Evolutionary conservation across 2,329 filamentous ascomycete genomes (phyloP).

Genomic region (Beauveria australis): DNA sequence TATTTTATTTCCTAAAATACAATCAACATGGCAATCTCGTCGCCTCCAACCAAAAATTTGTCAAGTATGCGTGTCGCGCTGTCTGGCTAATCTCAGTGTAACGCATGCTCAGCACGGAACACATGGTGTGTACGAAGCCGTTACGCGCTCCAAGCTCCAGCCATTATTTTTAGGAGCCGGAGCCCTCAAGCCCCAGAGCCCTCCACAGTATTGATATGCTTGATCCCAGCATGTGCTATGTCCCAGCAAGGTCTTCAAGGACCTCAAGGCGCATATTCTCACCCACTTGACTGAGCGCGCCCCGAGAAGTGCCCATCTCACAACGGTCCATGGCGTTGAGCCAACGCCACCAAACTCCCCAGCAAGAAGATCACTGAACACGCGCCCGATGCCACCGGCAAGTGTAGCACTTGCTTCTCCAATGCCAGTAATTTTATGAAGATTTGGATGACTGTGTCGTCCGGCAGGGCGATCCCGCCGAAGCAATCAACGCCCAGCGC

Average conservation of each 20-base stretch:
- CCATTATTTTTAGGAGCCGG: too few species aligned
- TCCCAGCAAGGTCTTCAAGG: conserved; percentile 71
- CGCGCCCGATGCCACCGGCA: conserved; percentile 74
- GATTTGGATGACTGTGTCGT: conserved; percentile 77
- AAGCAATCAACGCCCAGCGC: conserved; percentile 59
- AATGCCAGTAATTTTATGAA: conserved; percentile 97
- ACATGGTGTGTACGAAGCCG: too few species aligned
- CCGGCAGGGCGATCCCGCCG: conserved; percentile 61
- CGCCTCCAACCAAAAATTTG: too few species aligned
- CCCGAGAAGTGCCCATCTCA: conserved; percentile 90
- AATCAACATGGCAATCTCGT: too few species aligned
- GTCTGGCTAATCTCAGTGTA: too few species aligned
- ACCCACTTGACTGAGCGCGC: conserved; percentile 75
- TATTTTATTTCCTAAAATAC: too few species aligned
- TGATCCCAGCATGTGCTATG: too few species aligned
- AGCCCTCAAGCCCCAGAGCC: too few species aligned
- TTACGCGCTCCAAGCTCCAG: too few species aligned
- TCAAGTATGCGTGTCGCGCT: too few species aligned
- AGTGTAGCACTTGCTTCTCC: conserved; percentile 92
- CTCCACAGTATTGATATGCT: too few species aligned
- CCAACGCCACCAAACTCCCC: conserved; percentile 81
- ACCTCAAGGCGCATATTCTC: conserved; percentile 88
- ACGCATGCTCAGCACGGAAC: too few species aligned
- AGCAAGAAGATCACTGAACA: conserved; percentile 63
- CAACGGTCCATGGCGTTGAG: conserved; percentile 83